Conservation (phyloP, 257 asterid genomes). For the Nicotiana tabacum region DNA sequence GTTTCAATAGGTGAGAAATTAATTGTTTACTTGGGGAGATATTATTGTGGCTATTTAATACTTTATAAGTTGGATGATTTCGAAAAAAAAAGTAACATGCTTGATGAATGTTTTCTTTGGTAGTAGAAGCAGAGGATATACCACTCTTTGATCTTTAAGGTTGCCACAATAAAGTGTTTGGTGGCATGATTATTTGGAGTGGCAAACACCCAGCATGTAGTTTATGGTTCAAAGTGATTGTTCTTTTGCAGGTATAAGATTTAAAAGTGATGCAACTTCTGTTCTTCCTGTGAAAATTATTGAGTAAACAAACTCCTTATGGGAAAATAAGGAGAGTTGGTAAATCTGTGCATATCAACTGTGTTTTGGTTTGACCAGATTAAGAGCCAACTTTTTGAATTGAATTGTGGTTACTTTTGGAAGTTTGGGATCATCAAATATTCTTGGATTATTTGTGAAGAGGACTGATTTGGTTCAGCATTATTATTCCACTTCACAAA, state of each 20-base stretch:
- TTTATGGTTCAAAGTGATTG: background rate
- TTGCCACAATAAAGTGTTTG: background rate
- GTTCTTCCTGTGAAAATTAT: background rate
- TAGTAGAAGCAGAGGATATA: background rate
- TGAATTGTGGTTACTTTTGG: background rate
- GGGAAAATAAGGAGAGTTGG: background rate
- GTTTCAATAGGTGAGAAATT: too few relatives aligned
- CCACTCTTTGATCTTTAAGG: background rate
- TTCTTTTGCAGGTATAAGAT: background rate
- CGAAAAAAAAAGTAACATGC: background rate
- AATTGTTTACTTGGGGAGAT: too few relatives aligned
- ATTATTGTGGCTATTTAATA: too few relatives aligned
- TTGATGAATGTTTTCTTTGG: background rate
- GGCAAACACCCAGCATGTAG: background rate
- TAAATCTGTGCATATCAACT: background rate
- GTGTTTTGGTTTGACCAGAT: background rate
- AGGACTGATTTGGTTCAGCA: too few relatives aligned
- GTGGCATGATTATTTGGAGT: background rate
- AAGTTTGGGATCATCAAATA: too few relatives aligned
- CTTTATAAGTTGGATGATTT: too few relatives aligned
- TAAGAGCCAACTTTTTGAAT: background rate
- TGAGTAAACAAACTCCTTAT: background rate
- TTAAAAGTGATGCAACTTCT: background rate
- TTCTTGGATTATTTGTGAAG: too few relatives aligned
- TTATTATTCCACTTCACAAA: too few relatives aligned